A percentile compares a stretch with the other conserved stretches of the same genome.
Conservation (phyloP, 164 flowering plant genomes). For the Akebia trifoliata region DNA sequence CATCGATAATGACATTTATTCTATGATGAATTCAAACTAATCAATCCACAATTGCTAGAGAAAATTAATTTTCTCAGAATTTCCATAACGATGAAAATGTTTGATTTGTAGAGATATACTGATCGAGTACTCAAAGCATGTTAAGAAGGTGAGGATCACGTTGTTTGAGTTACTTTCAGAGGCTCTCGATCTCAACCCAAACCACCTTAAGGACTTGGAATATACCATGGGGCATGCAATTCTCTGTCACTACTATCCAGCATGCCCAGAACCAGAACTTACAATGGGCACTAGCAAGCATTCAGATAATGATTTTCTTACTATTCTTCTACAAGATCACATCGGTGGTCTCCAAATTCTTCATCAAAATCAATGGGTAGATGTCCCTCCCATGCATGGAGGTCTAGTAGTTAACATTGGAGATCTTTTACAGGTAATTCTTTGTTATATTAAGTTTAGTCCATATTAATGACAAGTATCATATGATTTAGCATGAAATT, state of each 20-base stretch:
- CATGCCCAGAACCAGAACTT: slow-evolving; percentile 29
- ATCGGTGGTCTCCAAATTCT: slow-evolving; percentile 27
- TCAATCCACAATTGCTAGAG: no score
- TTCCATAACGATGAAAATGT: no score
- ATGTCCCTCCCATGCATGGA: slow-evolving; percentile 24
- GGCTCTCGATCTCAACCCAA: slow-evolving; percentile 29
- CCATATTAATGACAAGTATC: no score
- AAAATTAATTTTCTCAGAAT: no score
- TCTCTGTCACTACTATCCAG: slow-evolving; percentile 17
- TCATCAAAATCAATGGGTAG: slow-evolving; percentile 20
- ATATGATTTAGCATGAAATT: no score
- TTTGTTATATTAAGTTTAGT: no score
- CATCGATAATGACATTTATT: no score
- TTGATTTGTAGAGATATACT: slow-evolving; percentile 15
- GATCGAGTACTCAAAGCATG: slow-evolving; percentile 13
- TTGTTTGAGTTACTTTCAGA: slow-evolving; percentile 25
- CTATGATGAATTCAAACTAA: no score
- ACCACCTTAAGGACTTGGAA: slow-evolving; percentile 17
- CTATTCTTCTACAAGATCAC: slow-evolving; percentile 25
- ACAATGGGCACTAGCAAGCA: slow-evolving; percentile 27
- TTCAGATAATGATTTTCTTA: slow-evolving; percentile 23
- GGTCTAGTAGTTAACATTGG: slow-evolving; percentile 25
- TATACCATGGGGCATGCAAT: slow-evolving; percentile 13
- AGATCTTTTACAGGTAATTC: slow-evolving; percentile 22
- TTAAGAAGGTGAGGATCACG: slow-evolving; percentile 14